A percentile compares a stretch with the other conserved stretches of the same genome.
These are phyloP conservation scores for Coemansia sp. DNA, from an alignment of 371 early-diverging fungal species.

Conservation along the genomic window DNA sequence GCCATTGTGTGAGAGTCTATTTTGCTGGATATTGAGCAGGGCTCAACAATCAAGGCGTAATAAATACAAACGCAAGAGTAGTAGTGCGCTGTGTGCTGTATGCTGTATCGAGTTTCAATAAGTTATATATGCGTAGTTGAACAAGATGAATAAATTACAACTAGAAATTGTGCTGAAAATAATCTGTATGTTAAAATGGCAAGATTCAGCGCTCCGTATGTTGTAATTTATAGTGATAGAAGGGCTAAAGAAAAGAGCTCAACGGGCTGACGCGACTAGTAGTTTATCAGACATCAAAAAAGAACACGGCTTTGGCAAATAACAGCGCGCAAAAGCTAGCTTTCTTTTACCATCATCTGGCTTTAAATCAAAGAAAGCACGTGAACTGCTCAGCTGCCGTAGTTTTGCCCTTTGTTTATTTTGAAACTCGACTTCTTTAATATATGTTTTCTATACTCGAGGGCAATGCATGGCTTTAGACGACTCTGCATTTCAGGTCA, in stretches of 20 bases:
- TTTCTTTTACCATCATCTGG: not conserved
- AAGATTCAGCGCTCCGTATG: not conserved
- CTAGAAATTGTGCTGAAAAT: not conserved
- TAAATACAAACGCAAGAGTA: no score
- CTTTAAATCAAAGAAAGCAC: not conserved
- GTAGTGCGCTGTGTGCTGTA: no score
- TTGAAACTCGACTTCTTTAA: not conserved
- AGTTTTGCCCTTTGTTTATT: not conserved
- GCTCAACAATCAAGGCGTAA: not conserved
- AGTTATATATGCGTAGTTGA: not conserved
- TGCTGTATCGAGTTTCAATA: not conserved
- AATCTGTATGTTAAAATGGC: not conserved
- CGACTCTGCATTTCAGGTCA: not conserved
- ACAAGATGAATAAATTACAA: not conserved
- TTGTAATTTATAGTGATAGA: not conserved
- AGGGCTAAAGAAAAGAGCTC: not conserved
- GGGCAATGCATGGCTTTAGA: not conserved
- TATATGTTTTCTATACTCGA: not conserved
- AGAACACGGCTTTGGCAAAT: not conserved
- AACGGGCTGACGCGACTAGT: not conserved
- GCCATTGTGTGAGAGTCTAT: not conserved
- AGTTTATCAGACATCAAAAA: conserved; percentile 1
- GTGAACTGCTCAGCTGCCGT: not conserved
- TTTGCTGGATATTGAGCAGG: not conserved
- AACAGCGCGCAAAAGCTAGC: not conserved